Base-by-base conservation (phyloP, 805 yeast genomes). In the Candida maris region DNA sequence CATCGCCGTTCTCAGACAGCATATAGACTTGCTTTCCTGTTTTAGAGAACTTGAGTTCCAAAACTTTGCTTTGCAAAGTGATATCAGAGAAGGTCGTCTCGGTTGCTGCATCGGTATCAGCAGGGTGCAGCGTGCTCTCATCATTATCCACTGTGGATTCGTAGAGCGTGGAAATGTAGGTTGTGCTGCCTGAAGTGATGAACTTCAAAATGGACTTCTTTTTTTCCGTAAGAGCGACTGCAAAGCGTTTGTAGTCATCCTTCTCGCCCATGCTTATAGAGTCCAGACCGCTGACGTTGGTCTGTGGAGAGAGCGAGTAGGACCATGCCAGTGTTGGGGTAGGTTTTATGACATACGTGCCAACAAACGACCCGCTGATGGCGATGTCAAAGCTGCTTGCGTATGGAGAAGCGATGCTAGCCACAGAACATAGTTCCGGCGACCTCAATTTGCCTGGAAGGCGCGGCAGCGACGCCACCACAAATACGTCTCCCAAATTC, bases 321-420 rank as follows among this genome's bases (percentile, higher is more conserved):
- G 79, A 70, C 80, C 80, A 75, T 26, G 68, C 58, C 54, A 75
- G 57, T 41, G 69, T 73, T n/a, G 81, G 81, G 10, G 77, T 65
- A 13, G 81, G 81, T 46, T 65, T 70, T 34, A 73, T 67, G 23
- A 75, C 59, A 48, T 68, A 73, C 24, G 73, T 65, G 20, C 77
- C 72, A 27, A 75, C 61, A 45, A 66, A 68, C 25, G 79, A 74
- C 34, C 75, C 77, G 39, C 75, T 68, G 30, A 75, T 65, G n/a
- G 74, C 79, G 32, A 75, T 47, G 48, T 75, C 78, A 40, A 75
- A 61, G 24, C 52, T 49, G 29, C 61, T 52, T 4, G 65, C 51
- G 14, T 61, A 61, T 23, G 61, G 39, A 19, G 57, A 49, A 15
- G 40, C 31, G 15, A 58, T 42, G 32, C 41, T 46, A 2, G 64